Evolutionary conservation across 2,329 filamentous ascomycete species (phyloP).

Genomic region (Teratosphaeria zuluensis): DNA sequence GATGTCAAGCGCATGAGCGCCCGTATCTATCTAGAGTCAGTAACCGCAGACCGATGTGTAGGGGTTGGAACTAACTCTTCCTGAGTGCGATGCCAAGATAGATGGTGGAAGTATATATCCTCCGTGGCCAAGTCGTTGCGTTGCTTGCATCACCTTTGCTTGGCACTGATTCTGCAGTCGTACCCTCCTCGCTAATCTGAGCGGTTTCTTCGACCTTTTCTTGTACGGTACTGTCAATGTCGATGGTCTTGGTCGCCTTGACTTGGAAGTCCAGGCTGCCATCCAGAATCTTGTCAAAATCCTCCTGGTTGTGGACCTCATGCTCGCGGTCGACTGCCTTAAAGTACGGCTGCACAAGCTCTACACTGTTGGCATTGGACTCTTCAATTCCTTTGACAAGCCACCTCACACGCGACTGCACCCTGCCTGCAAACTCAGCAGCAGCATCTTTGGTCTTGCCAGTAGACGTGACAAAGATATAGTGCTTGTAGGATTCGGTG

Average conservation of each 20-base stretch:
- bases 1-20: conserved; percentile 63
- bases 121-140: conserved; percentile 31
- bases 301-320: conserved; percentile 51
- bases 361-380: conserved; percentile 58
- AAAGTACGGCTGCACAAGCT: conserved; percentile 80
- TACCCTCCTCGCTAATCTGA: conserved; percentile 27
- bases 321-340: conserved; percentile 85
- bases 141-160: conserved; percentile 23
- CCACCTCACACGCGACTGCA: conserved; percentile 85
- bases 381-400: conserved; percentile 76
- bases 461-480: conserved; percentile 76
- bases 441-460: conserved; percentile 77
- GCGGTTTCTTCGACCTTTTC: conserved; percentile 40
- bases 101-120: conserved; percentile 79
- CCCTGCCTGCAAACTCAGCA: conserved; percentile 78
- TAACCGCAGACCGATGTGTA: conserved; percentile 7
- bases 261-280: conserved; percentile 54
- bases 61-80: conserved; percentile 9
- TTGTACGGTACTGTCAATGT: conserved; percentile 43
- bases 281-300: conserved; percentile 52
- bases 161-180: conserved; percentile 29
- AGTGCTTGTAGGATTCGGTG: conserved; percentile 87
- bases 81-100: conserved; percentile 82
- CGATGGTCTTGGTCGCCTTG: conserved; percentile 46
- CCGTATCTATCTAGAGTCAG: conserved; percentile 31